A percentile compares a stretch with the other conserved stretches of the same genome.
Evolutionary conservation across 345 rosid species (phyloP).

Genomic region (Erysimum cheiranthoides): DNA sequence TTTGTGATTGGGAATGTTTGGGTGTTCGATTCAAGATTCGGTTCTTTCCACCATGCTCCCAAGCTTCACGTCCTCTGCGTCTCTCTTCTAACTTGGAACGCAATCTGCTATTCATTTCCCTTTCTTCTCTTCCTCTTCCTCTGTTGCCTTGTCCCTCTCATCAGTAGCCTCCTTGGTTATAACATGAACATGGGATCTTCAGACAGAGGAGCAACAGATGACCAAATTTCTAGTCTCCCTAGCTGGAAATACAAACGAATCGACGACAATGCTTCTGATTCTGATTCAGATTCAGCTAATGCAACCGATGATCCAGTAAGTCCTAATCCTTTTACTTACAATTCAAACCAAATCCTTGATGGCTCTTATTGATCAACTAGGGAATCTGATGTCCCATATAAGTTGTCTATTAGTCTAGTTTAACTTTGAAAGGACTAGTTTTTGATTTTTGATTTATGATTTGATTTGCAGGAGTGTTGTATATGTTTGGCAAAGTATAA

Average conservation of each 20-base stretch:
- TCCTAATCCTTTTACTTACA: conserved; percentile 12
- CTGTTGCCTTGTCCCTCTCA: conserved; percentile 85
- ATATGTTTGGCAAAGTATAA: conserved; percentile 85
- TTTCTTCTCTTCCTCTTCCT: conserved; percentile 86
- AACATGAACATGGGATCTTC: conserved; percentile 87
- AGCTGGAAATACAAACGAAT: conserved; percentile 78
- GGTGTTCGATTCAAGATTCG: conserved; percentile 93
- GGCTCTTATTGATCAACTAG: conserved; percentile 12
- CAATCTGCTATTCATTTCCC: conserved; percentile 88
- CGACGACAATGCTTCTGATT: conserved; percentile 43
- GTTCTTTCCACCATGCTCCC: conserved; percentile 80
- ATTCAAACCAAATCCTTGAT: conserved; percentile 4
- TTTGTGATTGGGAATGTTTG: conserved; percentile 98
- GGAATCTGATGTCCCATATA: not conserved
- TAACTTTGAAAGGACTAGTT: not conserved
- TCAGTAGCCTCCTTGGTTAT: conserved; percentile 84
- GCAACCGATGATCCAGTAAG: conserved; percentile 61
- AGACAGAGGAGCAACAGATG: conserved; percentile 88
- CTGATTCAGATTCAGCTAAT: conserved; percentile 43
- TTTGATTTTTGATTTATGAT: not conserved
- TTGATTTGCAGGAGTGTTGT: conserved; percentile 79
- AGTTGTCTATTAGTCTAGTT: not conserved
- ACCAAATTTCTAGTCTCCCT: conserved; percentile 80
- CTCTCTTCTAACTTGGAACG: conserved; percentile 93
- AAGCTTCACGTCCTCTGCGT: conserved; percentile 87